Conservation (phyloP, 164 flowering plant genomes). For the Magnolia changhungtana region DNA sequence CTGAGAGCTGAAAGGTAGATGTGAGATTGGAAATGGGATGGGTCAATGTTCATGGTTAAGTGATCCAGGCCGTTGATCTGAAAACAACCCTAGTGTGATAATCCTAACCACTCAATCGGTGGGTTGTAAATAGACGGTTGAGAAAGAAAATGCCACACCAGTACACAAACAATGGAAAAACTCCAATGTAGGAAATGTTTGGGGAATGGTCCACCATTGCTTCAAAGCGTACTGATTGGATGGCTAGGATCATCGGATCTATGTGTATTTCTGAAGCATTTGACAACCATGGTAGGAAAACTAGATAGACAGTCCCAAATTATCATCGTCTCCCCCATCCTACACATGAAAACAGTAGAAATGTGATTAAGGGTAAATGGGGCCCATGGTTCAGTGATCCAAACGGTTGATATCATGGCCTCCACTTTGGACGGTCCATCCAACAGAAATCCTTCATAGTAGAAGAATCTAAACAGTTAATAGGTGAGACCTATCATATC, state of each 20-base stretch:
- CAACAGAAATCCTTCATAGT: neutral
- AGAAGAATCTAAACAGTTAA: neutral
- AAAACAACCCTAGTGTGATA: neutral
- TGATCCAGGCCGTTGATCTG: neutral
- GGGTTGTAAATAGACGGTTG: neutral
- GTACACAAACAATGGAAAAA: neutral
- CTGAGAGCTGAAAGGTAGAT: neutral
- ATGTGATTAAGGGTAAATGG: too few relatives aligned
- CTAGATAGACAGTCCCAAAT: too few relatives aligned
- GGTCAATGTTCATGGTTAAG: neutral
- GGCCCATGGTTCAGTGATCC: too few relatives aligned
- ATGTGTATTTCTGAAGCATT: too few relatives aligned
- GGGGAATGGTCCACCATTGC: neutral
- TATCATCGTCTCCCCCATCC: neutral
- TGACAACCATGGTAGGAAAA: too few relatives aligned
- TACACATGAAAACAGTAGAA: neutral
- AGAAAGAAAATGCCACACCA: neutral
- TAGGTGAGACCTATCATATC: neutral
- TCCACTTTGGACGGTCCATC: neutral
- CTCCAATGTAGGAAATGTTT: neutral
- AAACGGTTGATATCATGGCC: neutral
- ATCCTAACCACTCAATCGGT: neutral
- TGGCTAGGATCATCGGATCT: too few relatives aligned
- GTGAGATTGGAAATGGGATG: neutral
- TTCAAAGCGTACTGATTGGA: neutral